Conservation (phyloP, 2,329 filamentous ascomycete species). For the Colletotrichum agaves region DNA sequence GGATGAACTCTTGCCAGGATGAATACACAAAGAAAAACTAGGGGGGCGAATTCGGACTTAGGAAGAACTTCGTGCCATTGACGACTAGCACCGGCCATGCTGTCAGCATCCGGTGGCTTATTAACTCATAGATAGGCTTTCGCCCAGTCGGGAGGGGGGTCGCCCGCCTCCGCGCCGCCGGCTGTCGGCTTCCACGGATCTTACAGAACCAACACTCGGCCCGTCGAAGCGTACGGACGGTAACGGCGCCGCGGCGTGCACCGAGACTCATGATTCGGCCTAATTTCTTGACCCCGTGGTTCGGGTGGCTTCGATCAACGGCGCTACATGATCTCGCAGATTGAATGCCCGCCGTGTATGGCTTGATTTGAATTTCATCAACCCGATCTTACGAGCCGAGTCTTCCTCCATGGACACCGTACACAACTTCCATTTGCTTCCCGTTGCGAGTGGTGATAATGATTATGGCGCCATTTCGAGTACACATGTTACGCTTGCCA, state of each 20-base stretch:
- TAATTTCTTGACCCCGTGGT: neutral
- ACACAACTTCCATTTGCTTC: conserved; percentile 12
- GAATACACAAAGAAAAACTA: neutral
- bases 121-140: neutral
- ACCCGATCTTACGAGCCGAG: neutral
- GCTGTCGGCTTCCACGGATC: conserved; percentile 9
- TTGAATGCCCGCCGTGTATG: neutral
- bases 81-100: neutral
- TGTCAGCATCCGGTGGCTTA: neutral
- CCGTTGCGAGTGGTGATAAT: conserved; percentile 27
- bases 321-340: neutral
- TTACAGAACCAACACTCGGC: neutral
- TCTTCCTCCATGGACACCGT: conserved; percentile 1
- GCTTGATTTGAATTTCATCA: neutral
- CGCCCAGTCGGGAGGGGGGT: conserved; percentile 21
- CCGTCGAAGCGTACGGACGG: neutral
- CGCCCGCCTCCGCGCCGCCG: conserved; percentile 24
- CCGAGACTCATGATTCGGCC: neutral
- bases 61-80: neutral
- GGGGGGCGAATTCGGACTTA: conserved; percentile 1
- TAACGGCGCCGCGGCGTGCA: neutral
- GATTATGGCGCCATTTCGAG: conserved; percentile 38
- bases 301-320: neutral
- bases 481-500: neutral
- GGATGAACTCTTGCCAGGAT: conserved; percentile 24